Conservation (phyloP, 2,329 filamentous ascomycete genomes). For the Xylaria sp. region DNA sequence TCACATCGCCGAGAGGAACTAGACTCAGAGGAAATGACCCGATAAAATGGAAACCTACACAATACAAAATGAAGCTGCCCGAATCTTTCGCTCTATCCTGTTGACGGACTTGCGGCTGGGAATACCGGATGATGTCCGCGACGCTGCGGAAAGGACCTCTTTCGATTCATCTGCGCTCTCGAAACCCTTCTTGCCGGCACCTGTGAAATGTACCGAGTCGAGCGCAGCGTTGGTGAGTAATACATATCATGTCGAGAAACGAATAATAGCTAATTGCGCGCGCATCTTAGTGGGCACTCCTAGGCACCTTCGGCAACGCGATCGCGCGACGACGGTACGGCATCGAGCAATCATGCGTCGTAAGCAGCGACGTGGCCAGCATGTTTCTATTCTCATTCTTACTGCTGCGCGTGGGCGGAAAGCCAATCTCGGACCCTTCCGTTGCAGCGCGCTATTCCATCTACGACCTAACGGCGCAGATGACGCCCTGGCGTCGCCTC, state of each 20-base stretch:
- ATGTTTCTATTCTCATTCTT: constrained; percentile 47
- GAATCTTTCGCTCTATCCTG: constrained; percentile 44
- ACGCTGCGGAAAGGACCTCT: constrained; percentile 38
- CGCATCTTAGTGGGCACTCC: constrained; percentile 43
- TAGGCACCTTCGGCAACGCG: constrained; percentile 46
- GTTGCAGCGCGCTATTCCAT: constrained; percentile 39
- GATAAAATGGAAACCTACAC: constrained; percentile 38
- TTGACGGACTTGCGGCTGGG: constrained; percentile 42
- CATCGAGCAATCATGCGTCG: constrained; percentile 40
- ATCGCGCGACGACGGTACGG: constrained; percentile 41
- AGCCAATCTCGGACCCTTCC: constrained; percentile 37
- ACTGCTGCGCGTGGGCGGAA: constrained; percentile 42
- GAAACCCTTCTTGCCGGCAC: constrained; percentile 45
- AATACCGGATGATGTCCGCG: constrained; percentile 41
- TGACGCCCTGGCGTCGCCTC: constrained; percentile 46
- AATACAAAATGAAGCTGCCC: constrained; percentile 46
- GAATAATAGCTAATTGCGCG: background rate
- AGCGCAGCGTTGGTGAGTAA: constrained; percentile 43
- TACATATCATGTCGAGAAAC: background rate
- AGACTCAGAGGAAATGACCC: background rate
- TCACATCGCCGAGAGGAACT: background rate
- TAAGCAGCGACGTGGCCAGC: constrained; percentile 47
- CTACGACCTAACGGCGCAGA: constrained; percentile 43
- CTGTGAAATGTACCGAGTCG: constrained; percentile 46
- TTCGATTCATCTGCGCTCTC: constrained; percentile 43